Conservation (phyloP, 129 eudicot genomes). For the Centrapalus pauciflorus region DNA sequence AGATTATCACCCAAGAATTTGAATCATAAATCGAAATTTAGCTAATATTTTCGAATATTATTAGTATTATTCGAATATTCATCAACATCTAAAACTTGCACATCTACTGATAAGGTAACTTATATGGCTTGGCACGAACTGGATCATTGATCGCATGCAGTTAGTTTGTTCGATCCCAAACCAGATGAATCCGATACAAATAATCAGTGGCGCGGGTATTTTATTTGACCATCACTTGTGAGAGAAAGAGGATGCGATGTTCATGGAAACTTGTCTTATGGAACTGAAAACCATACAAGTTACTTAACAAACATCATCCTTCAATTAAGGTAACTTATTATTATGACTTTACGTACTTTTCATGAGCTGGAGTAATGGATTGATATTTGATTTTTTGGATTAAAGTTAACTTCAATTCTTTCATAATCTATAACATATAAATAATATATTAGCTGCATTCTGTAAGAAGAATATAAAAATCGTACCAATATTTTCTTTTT, state of each 20-base stretch:
- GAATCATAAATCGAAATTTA: too few species aligned
- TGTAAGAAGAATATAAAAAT: neutral
- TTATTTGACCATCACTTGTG: neutral
- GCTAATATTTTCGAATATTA: too few species aligned
- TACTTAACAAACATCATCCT: neutral
- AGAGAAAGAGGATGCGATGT: neutral
- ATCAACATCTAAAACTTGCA: neutral
- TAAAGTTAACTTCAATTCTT: neutral
- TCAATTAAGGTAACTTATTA: neutral
- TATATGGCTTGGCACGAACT: neutral
- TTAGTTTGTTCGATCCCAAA: neutral
- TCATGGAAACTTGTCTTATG: constrained; percentile 7
- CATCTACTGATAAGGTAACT: neutral
- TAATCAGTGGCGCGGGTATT: neutral
- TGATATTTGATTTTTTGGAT: constrained; percentile 10
- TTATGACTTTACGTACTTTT: too few species aligned
- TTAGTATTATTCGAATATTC: too few species aligned
- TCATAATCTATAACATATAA: neutral
- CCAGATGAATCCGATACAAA: neutral
- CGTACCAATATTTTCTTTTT: neutral
- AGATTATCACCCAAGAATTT: too few species aligned
- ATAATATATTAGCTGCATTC: neutral
- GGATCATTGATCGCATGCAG: too few species aligned
- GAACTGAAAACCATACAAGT: constrained; percentile 4
- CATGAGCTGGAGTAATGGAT: constrained; percentile 19